Base-by-base conservation (phyloP, 148 eudicot species). In the Rhododendron simsii region DNA sequence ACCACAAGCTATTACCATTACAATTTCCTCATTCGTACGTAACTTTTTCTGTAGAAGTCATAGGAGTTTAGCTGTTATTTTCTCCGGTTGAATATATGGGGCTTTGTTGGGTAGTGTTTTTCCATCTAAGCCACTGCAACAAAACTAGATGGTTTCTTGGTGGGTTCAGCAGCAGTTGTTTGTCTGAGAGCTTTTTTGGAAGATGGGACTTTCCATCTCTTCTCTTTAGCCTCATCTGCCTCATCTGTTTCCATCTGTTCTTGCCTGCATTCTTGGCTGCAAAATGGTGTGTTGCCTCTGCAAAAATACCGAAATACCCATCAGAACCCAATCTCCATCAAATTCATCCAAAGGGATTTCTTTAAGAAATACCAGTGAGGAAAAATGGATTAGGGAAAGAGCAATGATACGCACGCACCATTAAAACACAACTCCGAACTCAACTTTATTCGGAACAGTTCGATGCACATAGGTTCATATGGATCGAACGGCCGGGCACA, bases 271-370 rank as follows among this genome's bases (percentile, higher is more conserved):
- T 95, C 96, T 78, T 93, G 93, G 90, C 95, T 95, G 84, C 98
- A 95, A 86, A 95, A 95, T 82, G 98, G 98, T 39, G 98, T 95
- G 37, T 95, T 91, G 67, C 98, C 98, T 91, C 98, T 95, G 94
- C 84, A 82, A 37, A 23, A 41, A 6, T 5, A 30, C 75, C 28
- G 86, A 86, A 71, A 84, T 0, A 50, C 53, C 61, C 78, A 30
- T 65, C 84, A 83, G 37, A 84, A 85, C 37, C 85, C n/a, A 74
- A 23, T 65, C 13, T 11, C 28, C 50, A 55, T 55, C 61, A 55
- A 16, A 55, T 67, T 26, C 33, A 67, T 67, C 28, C 35, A 26
- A 26, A 26, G 5, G 33, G 33, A 67, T 20, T 20, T 23, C 23
- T 10, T 35, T 20, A 51, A 44, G 13, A 53, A 1, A 53, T 13